Base-by-base conservation (phyloP, 2,329 filamentous ascomycete genomes). In the Xylaria sp. region DNA sequence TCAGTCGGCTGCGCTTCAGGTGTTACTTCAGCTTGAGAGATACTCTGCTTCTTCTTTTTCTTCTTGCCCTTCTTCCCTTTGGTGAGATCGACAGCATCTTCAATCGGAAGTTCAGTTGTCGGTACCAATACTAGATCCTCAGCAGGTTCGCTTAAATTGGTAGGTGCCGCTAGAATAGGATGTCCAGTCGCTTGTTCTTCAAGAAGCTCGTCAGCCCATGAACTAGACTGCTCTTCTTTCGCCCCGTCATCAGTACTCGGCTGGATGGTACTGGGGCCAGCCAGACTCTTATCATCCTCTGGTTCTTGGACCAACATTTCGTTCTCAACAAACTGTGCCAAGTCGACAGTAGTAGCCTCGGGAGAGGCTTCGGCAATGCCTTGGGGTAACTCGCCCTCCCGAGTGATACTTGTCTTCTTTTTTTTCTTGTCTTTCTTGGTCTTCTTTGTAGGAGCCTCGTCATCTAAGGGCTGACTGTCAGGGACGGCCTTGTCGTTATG, bases 401-500 rank as follows among this genome's bases (percentile, higher is more conserved):
- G 67, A 12, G 65, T 60, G 50, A 54, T 36, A 58, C 12, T 17
- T 54, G 55, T 32, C 11, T 56, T 53, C 24, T 73, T 61, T 58
- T 81, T 81, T 68, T 81, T 80, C 9, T 50, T 53, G 24, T 73
- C 64, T 56, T 81, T 81, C 68, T 81, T 80, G 48, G 78, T 63
- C 59, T 73, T 65, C 12, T 69, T 58, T 12, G 42, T 47, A 56
- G 69, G 48, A 1, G 58, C 59, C 12, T 32, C 34, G 19, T 73
- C 71, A 50, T 71, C 64, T 19, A 56, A 55, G 58, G 61, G 34
- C 32, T 47, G 50, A 17, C 11, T 57, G 21, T 64, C 30, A 32
- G 57, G 11, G 5, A 27, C 21, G 59, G 53, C 12, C 30, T 64
- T 17, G 8, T 39, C 47, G 51, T 65, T 14, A 34, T 51, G 24